These are phyloP conservation scores for Sphagnurus paluster DNA, from an alignment of 1,284 basidiomycete genomes.

Conservation along the genomic window DNA sequence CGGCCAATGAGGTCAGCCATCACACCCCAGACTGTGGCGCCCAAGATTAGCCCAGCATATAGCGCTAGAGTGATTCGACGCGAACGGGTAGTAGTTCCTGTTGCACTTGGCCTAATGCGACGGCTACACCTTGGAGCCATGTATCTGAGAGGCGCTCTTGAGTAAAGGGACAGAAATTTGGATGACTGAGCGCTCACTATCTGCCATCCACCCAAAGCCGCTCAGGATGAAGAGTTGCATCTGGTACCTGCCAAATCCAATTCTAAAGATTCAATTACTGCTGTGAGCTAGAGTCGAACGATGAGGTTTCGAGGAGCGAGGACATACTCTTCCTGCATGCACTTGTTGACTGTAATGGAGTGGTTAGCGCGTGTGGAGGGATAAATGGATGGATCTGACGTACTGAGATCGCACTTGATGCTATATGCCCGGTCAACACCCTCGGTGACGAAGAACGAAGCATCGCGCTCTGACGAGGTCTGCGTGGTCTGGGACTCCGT, in stretches of 20 bases:
- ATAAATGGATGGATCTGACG: not conserved
- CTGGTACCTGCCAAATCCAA: conserved; percentile 66
- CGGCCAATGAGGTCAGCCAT: conserved; percentile 52
- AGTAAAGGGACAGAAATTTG: not conserved
- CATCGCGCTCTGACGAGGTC: conserved; percentile 2
- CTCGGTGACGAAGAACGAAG: conserved; percentile 11
- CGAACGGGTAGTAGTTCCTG: conserved; percentile 44
- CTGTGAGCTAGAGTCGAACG: conserved; percentile 3
- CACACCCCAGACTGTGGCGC: conserved; percentile 56
- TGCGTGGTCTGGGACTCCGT: conserved; percentile 13
- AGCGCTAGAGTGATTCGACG: conserved; percentile 55
- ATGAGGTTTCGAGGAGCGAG: not conserved
- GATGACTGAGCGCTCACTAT: conserved; percentile 37
- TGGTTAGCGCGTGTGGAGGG: not conserved
- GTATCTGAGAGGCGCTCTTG: conserved; percentile 34
- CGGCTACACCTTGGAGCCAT: conserved; percentile 56
- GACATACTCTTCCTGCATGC: conserved; percentile 46
- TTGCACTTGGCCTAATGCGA: conserved; percentile 48
- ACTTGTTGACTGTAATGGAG: conserved; percentile 39
- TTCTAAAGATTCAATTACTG: conserved; percentile 28
- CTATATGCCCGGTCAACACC: conserved; percentile 24
- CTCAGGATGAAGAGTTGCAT: conserved; percentile 56
- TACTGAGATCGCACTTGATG: conserved; percentile 26
- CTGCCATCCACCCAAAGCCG: conserved; percentile 55
- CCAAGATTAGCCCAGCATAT: conserved; percentile 57